Evolutionary conservation across 2,329 filamentous ascomycete species (phyloP).

Genomic region (Fusarium euwallaceae): DNA sequence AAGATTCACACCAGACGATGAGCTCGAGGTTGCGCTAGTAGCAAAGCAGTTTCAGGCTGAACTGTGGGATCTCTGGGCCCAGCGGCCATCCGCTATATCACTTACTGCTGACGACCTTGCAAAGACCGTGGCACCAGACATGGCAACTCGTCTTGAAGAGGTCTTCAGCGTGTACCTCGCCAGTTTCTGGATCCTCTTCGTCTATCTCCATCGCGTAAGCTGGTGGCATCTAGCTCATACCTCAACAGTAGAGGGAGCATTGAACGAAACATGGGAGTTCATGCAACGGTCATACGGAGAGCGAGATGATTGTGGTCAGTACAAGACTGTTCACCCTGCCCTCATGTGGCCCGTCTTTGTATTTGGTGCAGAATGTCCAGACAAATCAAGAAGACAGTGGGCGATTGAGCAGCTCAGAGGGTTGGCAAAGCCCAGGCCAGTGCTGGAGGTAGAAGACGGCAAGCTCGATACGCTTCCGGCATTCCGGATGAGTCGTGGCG

Average conservation of each 20-base stretch:
- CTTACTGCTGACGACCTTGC: slow-evolving; percentile 6
- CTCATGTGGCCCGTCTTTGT: slow-evolving; percentile 27
- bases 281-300: slow-evolving; percentile 14
- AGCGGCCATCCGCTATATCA: slow-evolving; percentile 12
- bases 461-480: slow-evolving; percentile 9
- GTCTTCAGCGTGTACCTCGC: slow-evolving; percentile 23
- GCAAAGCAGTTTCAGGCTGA: slow-evolving; percentile 12
- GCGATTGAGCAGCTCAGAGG: slow-evolving; percentile 15
- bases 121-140: slow-evolving; percentile 1
- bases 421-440: slow-evolving; percentile 4
- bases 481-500: slow-evolving; percentile 10
- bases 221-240: slow-evolving; percentile 25
- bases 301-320: background rate
- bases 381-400: slow-evolving; percentile 8
- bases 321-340: slow-evolving; percentile 14
- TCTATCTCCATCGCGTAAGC: slow-evolving; percentile 23
- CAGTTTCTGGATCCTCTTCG: slow-evolving; percentile 23
- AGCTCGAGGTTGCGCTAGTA: slow-evolving; percentile 12
- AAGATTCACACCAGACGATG: slow-evolving; percentile 25
- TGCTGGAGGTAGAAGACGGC: slow-evolving; percentile 5
- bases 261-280: slow-evolving; percentile 16
- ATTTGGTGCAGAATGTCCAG: slow-evolving; percentile 8
- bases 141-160: slow-evolving; percentile 20
- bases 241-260: slow-evolving; percentile 2
- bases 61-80: slow-evolving; percentile 15